These are phyloP conservation scores for Thoreauomyces humboldtii DNA, from an alignment of 192 early-diverging fungal genomes.

Conservation along the genomic window DNA sequence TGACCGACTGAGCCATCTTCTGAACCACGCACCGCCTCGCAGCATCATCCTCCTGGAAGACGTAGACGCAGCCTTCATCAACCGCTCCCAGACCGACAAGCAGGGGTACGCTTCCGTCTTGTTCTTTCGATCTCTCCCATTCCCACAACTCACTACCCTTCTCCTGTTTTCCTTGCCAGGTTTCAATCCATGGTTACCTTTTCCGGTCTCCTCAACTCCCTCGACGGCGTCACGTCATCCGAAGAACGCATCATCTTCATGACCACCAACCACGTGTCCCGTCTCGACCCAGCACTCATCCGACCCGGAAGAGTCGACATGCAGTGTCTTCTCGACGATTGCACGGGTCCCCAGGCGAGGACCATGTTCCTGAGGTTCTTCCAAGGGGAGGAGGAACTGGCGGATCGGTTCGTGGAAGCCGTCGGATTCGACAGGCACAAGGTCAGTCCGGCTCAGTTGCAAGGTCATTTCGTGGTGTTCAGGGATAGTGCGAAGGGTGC, in stretches of 20 bases:
- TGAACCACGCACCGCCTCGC: conserved; percentile 48
- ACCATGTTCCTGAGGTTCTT: conserved; percentile 71
- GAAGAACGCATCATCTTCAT: conserved; percentile 78
- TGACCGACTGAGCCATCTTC: conserved; percentile 53
- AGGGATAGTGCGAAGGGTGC: conserved; percentile 74
- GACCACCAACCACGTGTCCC: conserved; percentile 74
- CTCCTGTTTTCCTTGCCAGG: no score
- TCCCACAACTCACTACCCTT: no score
- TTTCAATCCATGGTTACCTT: conserved; percentile 51
- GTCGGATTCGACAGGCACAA: not conserved
- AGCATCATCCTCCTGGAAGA: conserved; percentile 73
- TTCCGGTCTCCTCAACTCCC: conserved; percentile 69
- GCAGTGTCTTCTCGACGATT: conserved; percentile 56
- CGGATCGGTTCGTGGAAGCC: conserved; percentile 58
- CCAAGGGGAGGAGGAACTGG: conserved; percentile 53
- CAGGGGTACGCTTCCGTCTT: conserved; percentile 48
- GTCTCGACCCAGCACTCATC: conserved; percentile 70
- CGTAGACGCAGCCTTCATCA: conserved; percentile 74
- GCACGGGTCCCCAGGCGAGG: conserved; percentile 53
- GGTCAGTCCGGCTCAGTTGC: conserved; percentile 82
- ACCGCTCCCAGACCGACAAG: conserved; percentile 60
- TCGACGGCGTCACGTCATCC: conserved; percentile 70
- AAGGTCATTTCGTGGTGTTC: conserved; percentile 93
- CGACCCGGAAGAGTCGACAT: conserved; percentile 73
- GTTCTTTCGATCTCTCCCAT: not conserved